These are phyloP conservation scores for Hsuehochloa calcarea DNA, from an alignment of 176 grass and related monocot species.

Conservation along the genomic window DNA sequence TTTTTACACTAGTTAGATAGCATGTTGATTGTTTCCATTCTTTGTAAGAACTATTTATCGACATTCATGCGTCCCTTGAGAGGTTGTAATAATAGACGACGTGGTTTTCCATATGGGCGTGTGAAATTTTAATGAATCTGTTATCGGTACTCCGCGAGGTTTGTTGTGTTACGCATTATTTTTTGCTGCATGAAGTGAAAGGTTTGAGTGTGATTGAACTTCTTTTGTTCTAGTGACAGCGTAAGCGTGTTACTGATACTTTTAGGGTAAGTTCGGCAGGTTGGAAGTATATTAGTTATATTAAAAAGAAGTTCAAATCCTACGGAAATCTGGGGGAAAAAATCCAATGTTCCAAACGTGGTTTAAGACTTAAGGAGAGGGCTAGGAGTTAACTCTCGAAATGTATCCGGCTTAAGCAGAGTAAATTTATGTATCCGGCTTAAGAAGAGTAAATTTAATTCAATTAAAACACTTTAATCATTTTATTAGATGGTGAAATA, in stretches of 20 bases:
- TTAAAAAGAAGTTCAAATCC: not conserved
- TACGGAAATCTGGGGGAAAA: not conserved
- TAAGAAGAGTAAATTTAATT: not conserved
- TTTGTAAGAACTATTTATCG: conserved; percentile 4
- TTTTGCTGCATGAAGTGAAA: not conserved
- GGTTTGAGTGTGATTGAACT: not conserved
- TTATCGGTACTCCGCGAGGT: not conserved
- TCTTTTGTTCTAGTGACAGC: not conserved
- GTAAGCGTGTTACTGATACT: not conserved
- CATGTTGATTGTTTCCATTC: not conserved
- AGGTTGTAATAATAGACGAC: not conserved
- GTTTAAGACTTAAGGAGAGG: not conserved
- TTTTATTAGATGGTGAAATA: not conserved
- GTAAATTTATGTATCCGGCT: not conserved
- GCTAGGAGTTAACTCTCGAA: not conserved
- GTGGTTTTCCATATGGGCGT: not conserved
- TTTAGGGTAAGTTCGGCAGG: not conserved
- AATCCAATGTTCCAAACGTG: not conserved
- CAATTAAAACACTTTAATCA: not conserved
- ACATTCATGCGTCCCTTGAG: not conserved
- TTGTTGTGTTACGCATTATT: not conserved
- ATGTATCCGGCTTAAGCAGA: not conserved
- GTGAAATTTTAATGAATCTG: not conserved
- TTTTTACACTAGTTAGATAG: not conserved
- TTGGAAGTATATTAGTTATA: not conserved